Evolutionary conservation across 2,329 filamentous ascomycete genomes (phyloP).

Genomic region (Sporothrix luriei): DNA sequence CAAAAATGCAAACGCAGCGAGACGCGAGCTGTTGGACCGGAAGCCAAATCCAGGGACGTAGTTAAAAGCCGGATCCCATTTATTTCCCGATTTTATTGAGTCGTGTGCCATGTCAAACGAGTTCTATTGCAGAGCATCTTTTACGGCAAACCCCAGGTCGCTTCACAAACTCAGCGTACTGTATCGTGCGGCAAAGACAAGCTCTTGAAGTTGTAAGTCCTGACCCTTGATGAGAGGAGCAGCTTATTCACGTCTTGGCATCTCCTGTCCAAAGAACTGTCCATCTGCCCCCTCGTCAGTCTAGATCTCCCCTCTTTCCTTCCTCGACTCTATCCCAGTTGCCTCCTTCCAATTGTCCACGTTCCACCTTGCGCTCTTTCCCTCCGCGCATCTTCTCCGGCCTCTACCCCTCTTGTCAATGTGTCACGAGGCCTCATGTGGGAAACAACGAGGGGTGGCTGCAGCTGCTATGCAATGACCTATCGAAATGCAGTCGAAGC

Average conservation of each 20-base stretch:
- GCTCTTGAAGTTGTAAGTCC: background rate
- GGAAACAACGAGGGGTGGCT: constrained; percentile 22
- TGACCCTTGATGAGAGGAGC: too few relatives aligned
- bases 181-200: background rate
- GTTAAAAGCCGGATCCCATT: constrained; percentile 10
- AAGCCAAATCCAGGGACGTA: background rate
- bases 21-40: too few relatives aligned
- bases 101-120: background rate
- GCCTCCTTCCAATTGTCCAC: background rate
- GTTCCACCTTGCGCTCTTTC: background rate
- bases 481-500: background rate
- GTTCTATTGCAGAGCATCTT: background rate
- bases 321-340: too few relatives aligned
- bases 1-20: too few relatives aligned
- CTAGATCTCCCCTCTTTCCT: background rate
- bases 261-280: background rate
- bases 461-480: constrained; percentile 6
- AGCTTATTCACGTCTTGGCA: background rate
- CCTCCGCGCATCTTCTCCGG: background rate
- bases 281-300: background rate
- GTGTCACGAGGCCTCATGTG: constrained; percentile 16
- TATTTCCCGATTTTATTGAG: background rate
- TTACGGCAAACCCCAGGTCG: background rate
- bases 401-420: background rate
- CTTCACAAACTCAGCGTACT: constrained; percentile 1